Percentiles rank a stretch among this genome's conserved stretches.
These are phyloP conservation scores for Buxus sempervirens DNA, from an alignment of 164 flowering plant genomes.

Conservation along the genomic window DNA sequence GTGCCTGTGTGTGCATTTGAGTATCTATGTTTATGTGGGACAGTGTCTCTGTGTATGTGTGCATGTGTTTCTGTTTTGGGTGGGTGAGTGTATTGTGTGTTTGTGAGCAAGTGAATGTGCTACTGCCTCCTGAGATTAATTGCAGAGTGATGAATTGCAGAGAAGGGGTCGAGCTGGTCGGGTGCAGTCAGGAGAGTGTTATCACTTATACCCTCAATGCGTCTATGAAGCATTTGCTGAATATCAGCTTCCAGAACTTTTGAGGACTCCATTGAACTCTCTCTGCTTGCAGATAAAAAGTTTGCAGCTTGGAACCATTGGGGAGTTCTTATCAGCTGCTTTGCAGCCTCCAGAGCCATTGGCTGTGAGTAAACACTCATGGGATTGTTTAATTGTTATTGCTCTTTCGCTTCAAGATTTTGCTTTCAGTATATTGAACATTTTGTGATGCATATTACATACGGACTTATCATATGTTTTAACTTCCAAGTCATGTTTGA, in stretches of 20 bases:
- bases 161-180: constrained; percentile 99
- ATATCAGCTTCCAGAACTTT: constrained; percentile 96
- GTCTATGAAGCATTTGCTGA: constrained; percentile 96
- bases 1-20: neutral
- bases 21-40: too few relatives aligned
- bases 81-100: neutral
- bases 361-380: constrained; percentile 57
- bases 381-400: too few relatives aligned
- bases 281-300: constrained; percentile 99
- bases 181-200: constrained; percentile 98
- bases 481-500: too few relatives aligned
- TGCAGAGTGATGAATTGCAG: constrained; percentile 31
- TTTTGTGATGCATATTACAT: too few relatives aligned
- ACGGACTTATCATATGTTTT: too few relatives aligned
- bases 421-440: too few relatives aligned
- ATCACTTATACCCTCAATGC: constrained; percentile 90
- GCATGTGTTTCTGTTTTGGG: neutral
- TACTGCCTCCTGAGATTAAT: too few relatives aligned
- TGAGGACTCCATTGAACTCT: constrained; percentile 98
- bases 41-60: neutral
- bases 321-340: constrained; percentile 88
- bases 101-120: neutral
- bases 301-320: constrained; percentile 83
- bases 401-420: too few relatives aligned
- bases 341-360: constrained; percentile 92